Percentiles rank a stretch among this genome's conserved stretches.
Evolutionary conservation across 306 rosid species (phyloP).

Genomic region (Rosa chinensis): DNA sequence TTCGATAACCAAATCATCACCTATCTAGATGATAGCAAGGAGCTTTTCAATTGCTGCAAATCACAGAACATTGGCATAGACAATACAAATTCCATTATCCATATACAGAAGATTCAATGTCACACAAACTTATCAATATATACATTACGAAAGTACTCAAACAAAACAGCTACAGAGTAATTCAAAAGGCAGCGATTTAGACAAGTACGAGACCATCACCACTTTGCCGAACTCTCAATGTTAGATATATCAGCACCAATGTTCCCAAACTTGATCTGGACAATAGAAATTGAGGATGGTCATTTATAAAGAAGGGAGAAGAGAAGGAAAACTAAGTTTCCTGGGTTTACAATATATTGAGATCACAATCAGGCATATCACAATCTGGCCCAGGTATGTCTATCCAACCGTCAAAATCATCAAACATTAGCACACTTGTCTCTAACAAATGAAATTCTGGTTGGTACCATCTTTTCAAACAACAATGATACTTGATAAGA

Average conservation of each 20-base stretch:
- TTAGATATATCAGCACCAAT: slow-evolving; percentile 77
- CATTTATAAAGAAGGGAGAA: not conserved
- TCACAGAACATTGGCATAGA: not conserved
- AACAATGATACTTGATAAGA: not conserved
- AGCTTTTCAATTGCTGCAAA: not conserved
- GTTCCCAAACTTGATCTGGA: slow-evolving; percentile 94
- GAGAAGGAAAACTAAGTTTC: not conserved
- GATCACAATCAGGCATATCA: not conserved
- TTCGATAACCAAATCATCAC: not conserved
- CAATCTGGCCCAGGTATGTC: not conserved
- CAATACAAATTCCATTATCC: not conserved
- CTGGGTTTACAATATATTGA: not conserved
- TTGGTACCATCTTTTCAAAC: not conserved
- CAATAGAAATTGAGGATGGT: slow-evolving; percentile 15
- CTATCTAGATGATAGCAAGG: not conserved
- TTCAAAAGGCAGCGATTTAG: slow-evolving; percentile 18
- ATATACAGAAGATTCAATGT: slow-evolving; percentile 8
- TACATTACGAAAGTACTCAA: slow-evolving; percentile 6
- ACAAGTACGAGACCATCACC: slow-evolving; percentile 51
- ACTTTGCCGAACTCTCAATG: slow-evolving; percentile 67
- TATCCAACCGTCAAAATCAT: not conserved
- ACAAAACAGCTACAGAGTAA: not conserved
- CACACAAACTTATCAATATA: not conserved
- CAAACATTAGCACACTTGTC: not conserved
- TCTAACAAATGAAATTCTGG: not conserved